Percentiles rank a stretch among this genome's conserved stretches.
phyloP scores from a whole-genome alignment of 805 yeast species.

The Candida andamanensis region DNA sequence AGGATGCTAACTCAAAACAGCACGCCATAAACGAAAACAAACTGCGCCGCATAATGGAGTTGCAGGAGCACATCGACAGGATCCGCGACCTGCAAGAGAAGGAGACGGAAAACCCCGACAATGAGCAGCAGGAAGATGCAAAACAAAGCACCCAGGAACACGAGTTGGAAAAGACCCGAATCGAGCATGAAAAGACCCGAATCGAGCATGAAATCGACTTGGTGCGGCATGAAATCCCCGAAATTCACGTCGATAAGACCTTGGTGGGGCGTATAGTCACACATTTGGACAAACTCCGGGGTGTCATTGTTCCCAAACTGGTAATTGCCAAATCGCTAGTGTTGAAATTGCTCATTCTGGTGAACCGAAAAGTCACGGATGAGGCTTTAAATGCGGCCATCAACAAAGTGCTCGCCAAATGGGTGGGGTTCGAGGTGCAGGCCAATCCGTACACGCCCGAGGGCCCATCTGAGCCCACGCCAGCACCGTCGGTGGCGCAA shows the following conservation, averaged over 20 bases:
- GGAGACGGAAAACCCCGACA: neutral
- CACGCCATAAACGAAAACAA: too few relatives aligned
- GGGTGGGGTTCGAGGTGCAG: conserved; percentile 15
- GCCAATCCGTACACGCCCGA: conserved; percentile 13
- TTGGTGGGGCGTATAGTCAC: neutral
- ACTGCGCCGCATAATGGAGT: too few relatives aligned
- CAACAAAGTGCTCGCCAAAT: conserved; percentile 16
- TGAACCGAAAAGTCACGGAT: conserved; percentile 17
- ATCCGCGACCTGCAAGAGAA: too few relatives aligned
- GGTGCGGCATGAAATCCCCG: neutral
- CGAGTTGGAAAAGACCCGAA: too few relatives aligned
- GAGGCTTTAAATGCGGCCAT: conserved; percentile 5
- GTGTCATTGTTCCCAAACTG: conserved; percentile 22
- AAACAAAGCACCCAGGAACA: too few relatives aligned
- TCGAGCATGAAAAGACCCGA: too few relatives aligned
- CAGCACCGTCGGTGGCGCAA: neutral
- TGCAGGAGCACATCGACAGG: too few relatives aligned
- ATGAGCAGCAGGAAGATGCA: too few relatives aligned
- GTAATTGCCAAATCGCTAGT: conserved; percentile 26
- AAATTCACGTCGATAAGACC: neutral
- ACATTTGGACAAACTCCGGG: conserved; percentile 14
- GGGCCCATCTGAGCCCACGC: conserved; percentile 1
- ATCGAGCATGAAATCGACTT: too few relatives aligned
- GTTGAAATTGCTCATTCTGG: conserved; percentile 26
- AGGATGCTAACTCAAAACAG: conserved; percentile 1